Conservation (phyloP, 768 basidiomycete genomes). For the Pholiota microspora region DNA sequence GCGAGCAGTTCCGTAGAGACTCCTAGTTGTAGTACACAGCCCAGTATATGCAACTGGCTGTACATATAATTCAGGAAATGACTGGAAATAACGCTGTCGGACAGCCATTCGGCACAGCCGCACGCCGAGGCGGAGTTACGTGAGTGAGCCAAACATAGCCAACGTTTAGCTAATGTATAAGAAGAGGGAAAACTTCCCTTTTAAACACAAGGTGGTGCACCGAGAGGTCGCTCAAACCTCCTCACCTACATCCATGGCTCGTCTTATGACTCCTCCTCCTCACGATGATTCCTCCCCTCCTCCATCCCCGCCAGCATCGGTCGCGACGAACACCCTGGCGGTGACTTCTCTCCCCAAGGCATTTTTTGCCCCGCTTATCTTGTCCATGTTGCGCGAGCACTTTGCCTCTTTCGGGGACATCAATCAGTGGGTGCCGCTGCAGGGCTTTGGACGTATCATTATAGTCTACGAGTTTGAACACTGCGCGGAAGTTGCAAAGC, state of each 20-base stretch:
- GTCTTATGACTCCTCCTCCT: conserved; percentile 4
- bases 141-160: conserved; percentile 3
- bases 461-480: conserved; percentile 70
- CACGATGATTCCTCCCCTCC: conserved; percentile 17
- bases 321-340: conserved; percentile 78
- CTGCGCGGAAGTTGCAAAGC: conserved; percentile 67
- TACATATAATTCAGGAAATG: too few species aligned
- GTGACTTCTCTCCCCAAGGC: conserved; percentile 73
- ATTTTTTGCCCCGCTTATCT: conserved; percentile 73
- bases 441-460: conserved; percentile 78
- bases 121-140: not conserved
- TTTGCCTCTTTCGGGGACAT: conserved; percentile 79
- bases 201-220: conserved; percentile 1
- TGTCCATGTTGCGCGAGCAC: conserved; percentile 65
- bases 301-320: conserved; percentile 19
- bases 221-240: not conserved
- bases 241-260: conserved; percentile 13
- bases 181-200: conserved; percentile 4
- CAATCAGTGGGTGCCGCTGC: conserved; percentile 89
- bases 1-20: too few species aligned
- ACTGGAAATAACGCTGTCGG: too few species aligned
- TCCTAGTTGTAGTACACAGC: too few species aligned
- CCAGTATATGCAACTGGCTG: too few species aligned
- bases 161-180: conserved; percentile 2
- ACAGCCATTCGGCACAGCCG: not conserved